These are phyloP conservation scores for Pseudocercospora fijiensis DNA, from an alignment of 2,329 filamentous ascomycete genomes.

Conservation along the genomic window DNA sequence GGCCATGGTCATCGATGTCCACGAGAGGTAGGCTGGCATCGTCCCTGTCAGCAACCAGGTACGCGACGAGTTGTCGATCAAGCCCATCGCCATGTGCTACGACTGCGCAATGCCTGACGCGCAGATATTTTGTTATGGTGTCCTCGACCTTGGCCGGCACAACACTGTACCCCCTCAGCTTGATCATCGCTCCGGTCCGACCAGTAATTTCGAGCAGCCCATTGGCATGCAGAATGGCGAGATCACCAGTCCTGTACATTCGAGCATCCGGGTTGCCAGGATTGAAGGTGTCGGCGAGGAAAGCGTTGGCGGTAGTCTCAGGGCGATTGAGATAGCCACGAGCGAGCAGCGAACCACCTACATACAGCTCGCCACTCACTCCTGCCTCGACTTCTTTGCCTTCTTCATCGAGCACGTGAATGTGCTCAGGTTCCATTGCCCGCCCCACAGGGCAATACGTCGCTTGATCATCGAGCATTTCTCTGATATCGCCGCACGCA, in stretches of 20 bases:
- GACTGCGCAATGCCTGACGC: constrained; percentile 70
- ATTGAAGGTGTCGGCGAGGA: constrained; percentile 65
- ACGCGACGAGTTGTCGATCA: constrained; percentile 72
- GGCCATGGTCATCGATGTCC: constrained; percentile 67
- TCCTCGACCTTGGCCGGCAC: constrained; percentile 75
- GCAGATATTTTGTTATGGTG: constrained; percentile 66
- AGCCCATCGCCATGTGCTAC: constrained; percentile 73
- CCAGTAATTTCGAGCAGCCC: constrained; percentile 74
- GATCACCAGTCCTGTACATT: constrained; percentile 74
- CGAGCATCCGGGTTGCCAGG: constrained; percentile 56
- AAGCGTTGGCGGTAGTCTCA: constrained; percentile 72
- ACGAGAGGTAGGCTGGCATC: constrained; percentile 58
- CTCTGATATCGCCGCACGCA: constrained; percentile 70
- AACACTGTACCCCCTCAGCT: constrained; percentile 74
- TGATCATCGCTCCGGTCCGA: constrained; percentile 76
- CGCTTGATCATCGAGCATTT: constrained; percentile 61
- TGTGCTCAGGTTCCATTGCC: constrained; percentile 65
- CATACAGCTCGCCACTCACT: constrained; percentile 68
- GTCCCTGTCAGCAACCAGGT: constrained; percentile 68
- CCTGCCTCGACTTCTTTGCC: constrained; percentile 64
- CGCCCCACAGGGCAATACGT: constrained; percentile 72
- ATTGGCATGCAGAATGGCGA: constrained; percentile 64
- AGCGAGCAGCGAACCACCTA: constrained; percentile 71
- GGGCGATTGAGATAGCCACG: constrained; percentile 77
- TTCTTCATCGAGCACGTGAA: constrained; percentile 70